These are phyloP conservation scores for Datura wrightii DNA, from an alignment of 257 asterid species.

Conservation along the genomic window DNA sequence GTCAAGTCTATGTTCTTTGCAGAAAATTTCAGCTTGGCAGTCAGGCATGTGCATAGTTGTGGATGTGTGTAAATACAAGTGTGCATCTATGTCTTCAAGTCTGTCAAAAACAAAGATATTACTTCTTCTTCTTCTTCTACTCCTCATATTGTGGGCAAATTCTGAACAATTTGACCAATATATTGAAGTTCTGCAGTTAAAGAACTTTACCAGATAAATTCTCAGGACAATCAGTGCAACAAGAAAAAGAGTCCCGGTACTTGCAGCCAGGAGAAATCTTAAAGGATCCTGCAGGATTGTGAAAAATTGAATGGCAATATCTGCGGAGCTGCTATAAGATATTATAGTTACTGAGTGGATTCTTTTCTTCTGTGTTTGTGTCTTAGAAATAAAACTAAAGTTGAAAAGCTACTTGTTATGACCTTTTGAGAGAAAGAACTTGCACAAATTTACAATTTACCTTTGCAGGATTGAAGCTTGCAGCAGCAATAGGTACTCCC, in stretches of 20 bases:
- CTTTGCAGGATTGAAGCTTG: conserved; percentile 82
- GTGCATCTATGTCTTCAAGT: background rate
- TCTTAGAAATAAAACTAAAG: too few relatives aligned
- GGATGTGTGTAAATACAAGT: background rate
- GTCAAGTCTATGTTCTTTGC: background rate
- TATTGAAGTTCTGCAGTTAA: background rate
- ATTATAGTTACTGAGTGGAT: conserved; percentile 1
- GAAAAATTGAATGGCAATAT: background rate
- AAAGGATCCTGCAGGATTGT: conserved; percentile 73
- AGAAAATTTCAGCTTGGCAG: background rate
- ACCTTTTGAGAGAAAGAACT: background rate
- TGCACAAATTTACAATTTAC: conserved; percentile 36
- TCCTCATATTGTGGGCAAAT: background rate
- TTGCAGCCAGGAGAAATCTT: conserved; percentile 70
- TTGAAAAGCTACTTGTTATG: background rate
- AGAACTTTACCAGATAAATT: conserved; percentile 74
- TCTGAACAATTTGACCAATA: background rate
- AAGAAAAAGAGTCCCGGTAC: conserved; percentile 84
- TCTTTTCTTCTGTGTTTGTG: conserved; percentile 6
- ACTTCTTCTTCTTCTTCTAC: background rate
- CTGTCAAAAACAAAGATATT: background rate
- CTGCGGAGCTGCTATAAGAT: background rate
- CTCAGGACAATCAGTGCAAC: conserved; percentile 82
- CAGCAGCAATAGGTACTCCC: conserved; percentile 92
- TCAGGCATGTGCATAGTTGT: background rate